Conservation (phyloP, 163 green algal species). For the Scenedesmus sp. region DNA sequence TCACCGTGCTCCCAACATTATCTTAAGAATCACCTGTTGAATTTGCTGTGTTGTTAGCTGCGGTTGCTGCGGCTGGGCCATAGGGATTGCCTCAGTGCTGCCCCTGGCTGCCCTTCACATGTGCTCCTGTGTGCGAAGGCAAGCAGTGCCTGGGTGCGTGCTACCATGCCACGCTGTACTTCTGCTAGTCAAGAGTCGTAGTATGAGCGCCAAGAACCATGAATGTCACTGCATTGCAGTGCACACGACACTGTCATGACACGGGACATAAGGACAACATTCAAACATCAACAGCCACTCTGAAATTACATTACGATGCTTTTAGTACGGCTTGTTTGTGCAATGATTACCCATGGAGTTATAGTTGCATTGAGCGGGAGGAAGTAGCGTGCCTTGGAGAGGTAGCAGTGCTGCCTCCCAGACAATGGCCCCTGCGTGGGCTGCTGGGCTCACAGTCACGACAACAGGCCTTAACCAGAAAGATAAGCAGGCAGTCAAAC, state of each 20-base stretch:
- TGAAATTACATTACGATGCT: not conserved
- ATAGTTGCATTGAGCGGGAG: too few species aligned
- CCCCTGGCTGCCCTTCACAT: not conserved
- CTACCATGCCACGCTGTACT: not conserved
- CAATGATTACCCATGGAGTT: too few species aligned
- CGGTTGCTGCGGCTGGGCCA: not conserved
- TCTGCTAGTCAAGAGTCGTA: too few species aligned
- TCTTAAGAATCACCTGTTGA: not conserved
- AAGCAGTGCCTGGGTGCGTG: not conserved
- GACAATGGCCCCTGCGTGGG: not conserved
- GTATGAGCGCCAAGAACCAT: too few species aligned
- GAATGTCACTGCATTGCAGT: not conserved
- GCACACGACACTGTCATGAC: not conserved
- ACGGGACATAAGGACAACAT: not conserved
- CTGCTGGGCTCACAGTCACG: constrained; percentile 16
- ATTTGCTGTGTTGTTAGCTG: constrained; percentile 33
- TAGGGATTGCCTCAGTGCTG: not conserved
- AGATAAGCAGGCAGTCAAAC: not conserved
- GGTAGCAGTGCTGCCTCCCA: not conserved
- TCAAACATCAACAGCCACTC: not conserved
- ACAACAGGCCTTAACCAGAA: constrained; percentile 23
- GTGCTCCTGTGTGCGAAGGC: not conserved
- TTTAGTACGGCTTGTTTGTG: too few species aligned
- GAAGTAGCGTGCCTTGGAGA: too few species aligned
- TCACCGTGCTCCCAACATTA: not conserved